phyloP scores from a whole-genome alignment of 306 rosid species.

The Cucumis sativus region DNA sequence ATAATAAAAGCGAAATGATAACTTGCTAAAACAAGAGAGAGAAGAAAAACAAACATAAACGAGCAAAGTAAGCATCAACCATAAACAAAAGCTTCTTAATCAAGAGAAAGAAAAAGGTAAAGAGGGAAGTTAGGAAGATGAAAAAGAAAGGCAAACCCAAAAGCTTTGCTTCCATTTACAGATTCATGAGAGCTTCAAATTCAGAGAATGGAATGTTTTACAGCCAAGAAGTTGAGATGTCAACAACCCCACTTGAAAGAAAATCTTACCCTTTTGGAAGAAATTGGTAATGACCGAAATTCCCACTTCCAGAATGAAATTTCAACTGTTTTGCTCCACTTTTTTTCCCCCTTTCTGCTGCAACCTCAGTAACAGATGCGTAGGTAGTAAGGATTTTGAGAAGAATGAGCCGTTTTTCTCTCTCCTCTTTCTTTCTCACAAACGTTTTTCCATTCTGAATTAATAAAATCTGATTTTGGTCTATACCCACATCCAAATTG shows the following conservation, averaged over 20 bases:
- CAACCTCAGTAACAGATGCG: background rate
- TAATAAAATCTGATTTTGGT: background rate
- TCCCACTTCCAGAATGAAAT: background rate
- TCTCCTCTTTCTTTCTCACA: background rate
- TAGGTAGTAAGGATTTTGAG: background rate
- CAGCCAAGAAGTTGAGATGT: slow-evolving; percentile 36
- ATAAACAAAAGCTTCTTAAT: slow-evolving; percentile 6
- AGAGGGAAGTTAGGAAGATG: slow-evolving; percentile 17
- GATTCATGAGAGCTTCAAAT: slow-evolving; percentile 24
- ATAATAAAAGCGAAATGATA: slow-evolving; percentile 20
- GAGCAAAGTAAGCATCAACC: slow-evolving; percentile 12
- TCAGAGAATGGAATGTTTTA: slow-evolving; percentile 35
- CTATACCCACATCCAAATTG: background rate
- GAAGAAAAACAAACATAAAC: background rate
- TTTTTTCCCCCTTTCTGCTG: background rate
- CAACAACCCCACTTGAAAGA: slow-evolving; percentile 35
- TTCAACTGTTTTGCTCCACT: background rate
- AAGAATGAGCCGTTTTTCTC: background rate
- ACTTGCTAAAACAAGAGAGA: slow-evolving; percentile 28
- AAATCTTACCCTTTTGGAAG: background rate
- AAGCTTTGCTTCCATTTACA: slow-evolving; percentile 68
- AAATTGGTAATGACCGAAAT: background rate
- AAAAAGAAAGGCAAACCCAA: slow-evolving; percentile 29
- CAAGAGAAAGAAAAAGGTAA: slow-evolving; percentile 18
- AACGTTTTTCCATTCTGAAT: background rate